phyloP scores from a whole-genome alignment of 768 basidiomycete species.

The Lentinula sp. region DNA sequence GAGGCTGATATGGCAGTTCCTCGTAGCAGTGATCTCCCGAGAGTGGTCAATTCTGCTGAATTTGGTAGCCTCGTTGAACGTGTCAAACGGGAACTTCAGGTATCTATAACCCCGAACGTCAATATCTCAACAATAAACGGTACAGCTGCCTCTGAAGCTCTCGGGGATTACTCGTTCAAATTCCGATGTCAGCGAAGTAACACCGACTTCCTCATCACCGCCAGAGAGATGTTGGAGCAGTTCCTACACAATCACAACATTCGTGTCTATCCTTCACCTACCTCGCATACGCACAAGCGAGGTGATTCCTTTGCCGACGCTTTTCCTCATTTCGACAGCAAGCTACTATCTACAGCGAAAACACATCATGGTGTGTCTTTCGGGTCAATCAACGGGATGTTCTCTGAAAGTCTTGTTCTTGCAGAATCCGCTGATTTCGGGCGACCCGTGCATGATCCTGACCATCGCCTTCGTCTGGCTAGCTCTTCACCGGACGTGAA shows the following conservation, averaged over 20 bases:
- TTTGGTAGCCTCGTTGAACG: constrained; percentile 84
- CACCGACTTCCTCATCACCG: constrained; percentile 86
- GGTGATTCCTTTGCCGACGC: constrained; percentile 93
- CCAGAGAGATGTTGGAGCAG: constrained; percentile 89
- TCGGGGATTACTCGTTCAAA: constrained; percentile 85
- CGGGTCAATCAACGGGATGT: constrained; percentile 4
- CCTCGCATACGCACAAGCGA: constrained; percentile 75
- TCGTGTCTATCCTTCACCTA: constrained; percentile 73
- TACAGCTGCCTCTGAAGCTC: constrained; percentile 42
- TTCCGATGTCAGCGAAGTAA: constrained; percentile 95
- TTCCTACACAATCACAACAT: constrained; percentile 83
- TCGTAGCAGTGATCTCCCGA: constrained; percentile 71
- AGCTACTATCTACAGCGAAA: constrained; percentile 76
- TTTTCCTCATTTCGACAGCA: constrained; percentile 95
- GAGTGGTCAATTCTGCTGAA: constrained; percentile 72
- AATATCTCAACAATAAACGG: constrained; percentile 49
- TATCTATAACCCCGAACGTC: constrained; percentile 80
- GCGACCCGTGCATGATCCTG: constrained; percentile 60
- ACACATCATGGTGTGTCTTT: constrained; percentile 42
- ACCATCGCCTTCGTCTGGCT: constrained; percentile 73
- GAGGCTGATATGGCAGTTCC: constrained; percentile 94
- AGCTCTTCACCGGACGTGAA: constrained; percentile 94
- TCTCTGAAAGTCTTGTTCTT: constrained; percentile 5
- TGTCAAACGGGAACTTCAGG: constrained; percentile 91
- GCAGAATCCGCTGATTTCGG: constrained; percentile 75